Conservation (phyloP, 345 rosid genomes). For the Syzygium jambos region DNA sequence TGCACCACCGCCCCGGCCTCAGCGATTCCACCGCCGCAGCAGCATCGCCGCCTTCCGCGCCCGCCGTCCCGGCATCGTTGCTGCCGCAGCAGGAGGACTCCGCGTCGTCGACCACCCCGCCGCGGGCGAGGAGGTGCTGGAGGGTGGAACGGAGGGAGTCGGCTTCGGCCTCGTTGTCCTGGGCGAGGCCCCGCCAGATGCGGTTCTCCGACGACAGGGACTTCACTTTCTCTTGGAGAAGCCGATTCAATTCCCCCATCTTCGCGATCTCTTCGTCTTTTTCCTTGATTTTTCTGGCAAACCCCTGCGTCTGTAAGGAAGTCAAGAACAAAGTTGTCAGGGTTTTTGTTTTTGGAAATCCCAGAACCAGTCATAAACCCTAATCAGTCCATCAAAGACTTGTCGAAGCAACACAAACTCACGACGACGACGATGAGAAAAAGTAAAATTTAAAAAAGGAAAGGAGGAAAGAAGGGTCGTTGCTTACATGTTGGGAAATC, state of each 20-base stretch:
- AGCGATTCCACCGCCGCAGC: not conserved
- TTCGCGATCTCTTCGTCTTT: constrained; percentile 48
- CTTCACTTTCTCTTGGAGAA: constrained; percentile 47
- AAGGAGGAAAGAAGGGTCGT: not conserved
- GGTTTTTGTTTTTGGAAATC: not conserved
- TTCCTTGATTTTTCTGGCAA: constrained; percentile 32
- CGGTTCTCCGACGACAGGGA: constrained; percentile 43
- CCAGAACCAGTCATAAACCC: not conserved
- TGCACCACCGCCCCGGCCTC: no score
- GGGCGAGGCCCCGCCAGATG: constrained; percentile 60
- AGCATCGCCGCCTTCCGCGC: not conserved
- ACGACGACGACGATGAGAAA: no score
- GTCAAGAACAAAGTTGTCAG: not conserved
- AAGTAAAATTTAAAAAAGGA: no score
- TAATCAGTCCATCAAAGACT: not conserved
- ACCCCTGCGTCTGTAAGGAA: constrained; percentile 27
- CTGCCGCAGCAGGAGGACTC: constrained; percentile 64
- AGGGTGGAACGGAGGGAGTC: constrained; percentile 48
- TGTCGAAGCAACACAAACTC: not conserved
- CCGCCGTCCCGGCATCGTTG: constrained; percentile 6
- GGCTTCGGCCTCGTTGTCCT: constrained; percentile 60
- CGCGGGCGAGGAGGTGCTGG: constrained; percentile 46
- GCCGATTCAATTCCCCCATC: constrained; percentile 42
- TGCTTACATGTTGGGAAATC: constrained; percentile 38
- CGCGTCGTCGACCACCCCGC: constrained; percentile 25